Percentiles rank a stretch among this genome's conserved stretches.
These are phyloP conservation scores for Xylaria sp. DNA, from an alignment of 2,329 filamentous ascomycete genomes.

Conservation along the genomic window DNA sequence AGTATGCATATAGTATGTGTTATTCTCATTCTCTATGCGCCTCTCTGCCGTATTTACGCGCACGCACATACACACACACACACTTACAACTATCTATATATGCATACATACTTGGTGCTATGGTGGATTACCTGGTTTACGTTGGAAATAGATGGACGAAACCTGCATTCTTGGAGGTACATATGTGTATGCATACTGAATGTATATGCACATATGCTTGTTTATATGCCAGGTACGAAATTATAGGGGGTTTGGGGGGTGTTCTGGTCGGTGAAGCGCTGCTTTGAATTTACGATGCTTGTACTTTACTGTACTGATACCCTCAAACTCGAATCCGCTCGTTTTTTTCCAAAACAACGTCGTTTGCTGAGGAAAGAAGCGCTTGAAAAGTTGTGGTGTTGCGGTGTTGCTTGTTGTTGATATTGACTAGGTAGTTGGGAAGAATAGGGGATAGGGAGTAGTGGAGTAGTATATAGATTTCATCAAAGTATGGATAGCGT, in stretches of 20 bases:
- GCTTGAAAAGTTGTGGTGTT: background rate
- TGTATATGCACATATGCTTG: background rate
- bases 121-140: background rate
- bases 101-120: background rate
- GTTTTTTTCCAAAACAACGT: background rate
- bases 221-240: background rate
- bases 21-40: background rate
- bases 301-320: constrained; percentile 14
- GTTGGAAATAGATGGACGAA: background rate
- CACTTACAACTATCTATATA: background rate
- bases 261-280: constrained; percentile 1
- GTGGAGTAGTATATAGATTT: no score
- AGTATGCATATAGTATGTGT: background rate
- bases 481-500: background rate
- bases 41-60: background rate
- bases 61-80: background rate
- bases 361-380: background rate
- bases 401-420: background rate
- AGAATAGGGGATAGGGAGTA: no score
- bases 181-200: background rate
- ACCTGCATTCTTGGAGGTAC: background rate
- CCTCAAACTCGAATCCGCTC: constrained; percentile 15
- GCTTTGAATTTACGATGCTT: constrained; percentile 16
- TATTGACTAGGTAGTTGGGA: no score
- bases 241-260: background rate